Percentiles rank a stretch among this genome's conserved stretches.
phyloP scores from a whole-genome alignment of 139 green algal species.

The Auxenochlorella pyrenoidosa region DNA sequence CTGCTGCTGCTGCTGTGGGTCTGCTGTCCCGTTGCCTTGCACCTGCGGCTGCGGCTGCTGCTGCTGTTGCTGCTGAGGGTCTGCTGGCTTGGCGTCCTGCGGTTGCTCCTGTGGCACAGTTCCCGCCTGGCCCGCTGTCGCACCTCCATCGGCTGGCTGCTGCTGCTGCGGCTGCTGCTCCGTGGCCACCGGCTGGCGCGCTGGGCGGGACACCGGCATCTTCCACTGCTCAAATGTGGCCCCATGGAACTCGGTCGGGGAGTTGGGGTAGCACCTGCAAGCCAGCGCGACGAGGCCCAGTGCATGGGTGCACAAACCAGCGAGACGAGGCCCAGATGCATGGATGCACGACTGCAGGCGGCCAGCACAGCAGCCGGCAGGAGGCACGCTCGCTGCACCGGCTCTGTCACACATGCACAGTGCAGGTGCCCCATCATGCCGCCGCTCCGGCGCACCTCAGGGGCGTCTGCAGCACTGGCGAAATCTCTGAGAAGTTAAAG shows the following conservation, averaged over 20 bases:
- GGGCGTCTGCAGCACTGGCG: conserved; percentile 61
- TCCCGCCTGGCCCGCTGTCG: not conserved
- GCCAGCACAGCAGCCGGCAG: not conserved
- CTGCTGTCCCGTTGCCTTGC: not conserved
- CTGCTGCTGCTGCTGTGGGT: not conserved
- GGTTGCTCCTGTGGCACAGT: not conserved
- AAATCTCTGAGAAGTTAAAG: conserved; percentile 70
- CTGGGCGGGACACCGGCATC: not conserved
- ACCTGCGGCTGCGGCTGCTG: not conserved
- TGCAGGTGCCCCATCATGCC: not conserved
- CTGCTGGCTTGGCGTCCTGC: not conserved
- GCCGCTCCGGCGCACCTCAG: conserved; percentile 45
- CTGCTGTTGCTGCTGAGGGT: not conserved
- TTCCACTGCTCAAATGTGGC: conserved; percentile 13
- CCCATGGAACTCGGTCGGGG: not conserved
- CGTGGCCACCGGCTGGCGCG: conserved; percentile 1
- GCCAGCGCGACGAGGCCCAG: no score
- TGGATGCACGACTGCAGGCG: not conserved
- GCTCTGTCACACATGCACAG: not conserved
- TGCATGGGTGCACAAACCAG: not conserved
- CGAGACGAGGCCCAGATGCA: not conserved
- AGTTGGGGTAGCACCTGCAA: conserved; percentile 39
- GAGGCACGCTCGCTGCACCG: not conserved
- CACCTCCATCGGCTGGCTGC: not conserved
- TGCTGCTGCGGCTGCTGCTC: conserved; percentile 2